These are phyloP conservation scores for Umbilicus rupestris DNA, from an alignment of 164 flowering plant genomes.

Conservation along the genomic window DNA sequence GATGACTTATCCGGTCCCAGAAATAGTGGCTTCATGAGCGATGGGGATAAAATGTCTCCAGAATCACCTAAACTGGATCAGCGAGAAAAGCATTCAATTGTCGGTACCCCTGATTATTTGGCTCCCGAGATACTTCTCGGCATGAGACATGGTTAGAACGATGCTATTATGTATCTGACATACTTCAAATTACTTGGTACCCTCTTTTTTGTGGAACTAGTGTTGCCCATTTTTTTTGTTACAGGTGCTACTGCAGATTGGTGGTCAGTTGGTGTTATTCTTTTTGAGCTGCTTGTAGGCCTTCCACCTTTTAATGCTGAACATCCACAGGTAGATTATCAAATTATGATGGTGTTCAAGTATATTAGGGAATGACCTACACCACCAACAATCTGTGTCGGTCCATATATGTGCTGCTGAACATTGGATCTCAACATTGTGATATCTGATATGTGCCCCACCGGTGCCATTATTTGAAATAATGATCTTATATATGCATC, in stretches of 20 bases:
- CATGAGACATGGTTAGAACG: slow-evolving; percentile 80
- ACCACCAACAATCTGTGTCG: no score
- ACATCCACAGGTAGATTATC: slow-evolving; percentile 61
- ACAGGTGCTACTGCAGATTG: slow-evolving; percentile 97
- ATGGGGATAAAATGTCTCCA: slow-evolving; percentile 36
- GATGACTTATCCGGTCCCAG: slow-evolving; percentile 45
- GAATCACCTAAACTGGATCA: slow-evolving; percentile 40
- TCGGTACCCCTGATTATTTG: slow-evolving; percentile 98
- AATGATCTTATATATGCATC: no score
- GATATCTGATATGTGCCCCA: no score
- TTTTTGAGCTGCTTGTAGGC: slow-evolving; percentile 94
- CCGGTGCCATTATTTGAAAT: no score
- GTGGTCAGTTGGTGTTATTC: slow-evolving; percentile 99
- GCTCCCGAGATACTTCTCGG: slow-evolving; percentile 99
- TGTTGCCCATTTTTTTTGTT: slow-evolving; percentile 11
- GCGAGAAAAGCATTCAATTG: slow-evolving; percentile 72
- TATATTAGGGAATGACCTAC: neutral
- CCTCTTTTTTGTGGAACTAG: neutral
- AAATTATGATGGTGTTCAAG: neutral
- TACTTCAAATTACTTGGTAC: neutral
- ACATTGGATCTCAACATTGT: neutral
- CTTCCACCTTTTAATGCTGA: slow-evolving; percentile 97
- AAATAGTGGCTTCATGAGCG: neutral
- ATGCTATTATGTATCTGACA: neutral
- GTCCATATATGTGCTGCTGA: no score